These are phyloP conservation scores for Hypsizygus ulmarius DNA, from an alignment of 1,284 basidiomycete species.

Conservation along the genomic window DNA sequence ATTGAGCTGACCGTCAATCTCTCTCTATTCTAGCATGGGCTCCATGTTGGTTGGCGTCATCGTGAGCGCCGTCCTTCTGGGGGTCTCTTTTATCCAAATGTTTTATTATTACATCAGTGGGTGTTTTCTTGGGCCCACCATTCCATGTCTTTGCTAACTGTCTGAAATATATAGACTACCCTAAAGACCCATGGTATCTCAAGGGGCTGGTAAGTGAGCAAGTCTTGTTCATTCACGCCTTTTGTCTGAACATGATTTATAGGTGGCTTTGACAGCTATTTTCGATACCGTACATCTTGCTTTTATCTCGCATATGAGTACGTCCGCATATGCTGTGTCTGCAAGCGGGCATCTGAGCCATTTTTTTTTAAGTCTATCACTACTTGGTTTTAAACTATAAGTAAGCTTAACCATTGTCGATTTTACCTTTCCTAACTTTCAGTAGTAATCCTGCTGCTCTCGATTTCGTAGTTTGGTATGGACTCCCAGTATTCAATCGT, in stretches of 20 bases:
- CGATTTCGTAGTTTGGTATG: conserved; percentile 16
- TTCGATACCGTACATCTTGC: conserved; percentile 19
- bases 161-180: conserved; percentile 27
- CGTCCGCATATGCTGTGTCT: not conserved
- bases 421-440: not conserved
- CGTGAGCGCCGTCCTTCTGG: conserved; percentile 24
- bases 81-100: conserved; percentile 25
- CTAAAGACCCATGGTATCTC: conserved; percentile 34
- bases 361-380: conserved; percentile 15
- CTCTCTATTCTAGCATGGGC: conserved; percentile 22
- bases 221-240: not conserved
- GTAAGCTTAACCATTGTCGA: conserved; percentile 3
- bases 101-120: conserved; percentile 27
- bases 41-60: conserved; percentile 26
- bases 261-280: conserved; percentile 19
- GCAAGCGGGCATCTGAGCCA: not conserved
- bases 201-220: conserved; percentile 30
- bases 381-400: conserved; percentile 21
- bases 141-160: not conserved
- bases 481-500: not conserved
- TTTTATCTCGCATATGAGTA: conserved; percentile 20
- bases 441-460: conserved; percentile 12
- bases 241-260: not conserved
- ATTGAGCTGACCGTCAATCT: not conserved
- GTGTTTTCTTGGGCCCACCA: conserved; percentile 1